Evolutionary conservation across 495 filamentous ascomycete genomes (phyloP).

Genomic region (Podospora pseudocomata): DNA sequence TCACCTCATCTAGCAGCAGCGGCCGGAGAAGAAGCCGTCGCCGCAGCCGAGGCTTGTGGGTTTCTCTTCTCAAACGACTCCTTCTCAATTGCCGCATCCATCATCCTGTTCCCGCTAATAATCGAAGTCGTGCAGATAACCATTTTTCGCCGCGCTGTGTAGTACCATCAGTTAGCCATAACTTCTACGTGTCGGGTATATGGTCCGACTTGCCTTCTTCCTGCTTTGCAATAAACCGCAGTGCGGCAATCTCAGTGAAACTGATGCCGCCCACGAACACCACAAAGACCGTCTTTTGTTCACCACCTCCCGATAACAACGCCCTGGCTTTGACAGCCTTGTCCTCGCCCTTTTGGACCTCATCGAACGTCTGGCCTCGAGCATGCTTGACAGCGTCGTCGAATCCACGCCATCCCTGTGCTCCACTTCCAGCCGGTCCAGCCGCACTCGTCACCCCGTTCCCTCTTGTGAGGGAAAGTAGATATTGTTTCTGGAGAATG

Average conservation of each 20-base stretch:
- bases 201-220: constrained; percentile 61
- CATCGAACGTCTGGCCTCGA: constrained; percentile 82
- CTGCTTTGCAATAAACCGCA: constrained; percentile 84
- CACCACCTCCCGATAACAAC: constrained; percentile 67
- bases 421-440: constrained; percentile 52
- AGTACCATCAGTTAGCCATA: constrained; percentile 7
- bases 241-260: constrained; percentile 91
- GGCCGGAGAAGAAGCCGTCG: neutral
- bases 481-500: constrained; percentile 82
- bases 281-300: constrained; percentile 81
- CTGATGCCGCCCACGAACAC: constrained; percentile 94
- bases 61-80: constrained; percentile 54
- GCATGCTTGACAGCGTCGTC: constrained; percentile 84
- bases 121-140: constrained; percentile 90
- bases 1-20: neutral
- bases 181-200: constrained; percentile 6
- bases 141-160: constrained; percentile 64
- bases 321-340: constrained; percentile 87
- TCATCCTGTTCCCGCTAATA: constrained; percentile 84
- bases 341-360: constrained; percentile 89
- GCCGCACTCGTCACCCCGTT: constrained; percentile 45
- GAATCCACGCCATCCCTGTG: constrained; percentile 84
- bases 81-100: constrained; percentile 81
- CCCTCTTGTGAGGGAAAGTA: constrained; percentile 64
- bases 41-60: neutral